Percentiles rank a stretch among this genome's conserved stretches.
Evolutionary conservation across 2,329 filamentous ascomycete species (phyloP).

Genomic region (Aureobasidium sp.): DNA sequence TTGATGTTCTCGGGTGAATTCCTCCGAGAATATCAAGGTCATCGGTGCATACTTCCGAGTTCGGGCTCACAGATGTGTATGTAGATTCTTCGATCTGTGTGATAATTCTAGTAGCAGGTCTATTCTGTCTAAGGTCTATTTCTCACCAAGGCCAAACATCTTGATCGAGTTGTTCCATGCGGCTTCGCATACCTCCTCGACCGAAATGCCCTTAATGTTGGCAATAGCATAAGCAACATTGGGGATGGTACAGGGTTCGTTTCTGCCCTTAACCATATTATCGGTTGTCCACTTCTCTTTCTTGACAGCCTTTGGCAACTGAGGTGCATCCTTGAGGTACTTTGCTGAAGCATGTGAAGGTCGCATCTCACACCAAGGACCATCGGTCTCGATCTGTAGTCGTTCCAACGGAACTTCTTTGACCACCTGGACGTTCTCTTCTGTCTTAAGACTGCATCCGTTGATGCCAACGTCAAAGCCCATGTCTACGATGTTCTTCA

Average conservation of each 20-base stretch:
- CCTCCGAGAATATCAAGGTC: not conserved
- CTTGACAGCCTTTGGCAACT: slow-evolving; percentile 76
- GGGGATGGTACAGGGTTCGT: slow-evolving; percentile 82
- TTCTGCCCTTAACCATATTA: slow-evolving; percentile 85
- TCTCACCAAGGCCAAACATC: slow-evolving; percentile 65
- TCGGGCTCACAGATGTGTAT: not conserved
- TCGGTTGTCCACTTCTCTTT: slow-evolving; percentile 92
- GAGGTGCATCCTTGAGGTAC: slow-evolving; percentile 59
- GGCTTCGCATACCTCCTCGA: slow-evolving; percentile 78
- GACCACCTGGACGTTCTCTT: slow-evolving; percentile 81
- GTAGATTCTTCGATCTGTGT: not conserved
- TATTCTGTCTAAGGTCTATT: not conserved
- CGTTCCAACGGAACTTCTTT: slow-evolving; percentile 66
- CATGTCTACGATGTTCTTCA: slow-evolving; percentile 67
- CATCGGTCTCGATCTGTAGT: slow-evolving; percentile 93
- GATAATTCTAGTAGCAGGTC: not conserved
- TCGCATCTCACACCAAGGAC: slow-evolving; percentile 93
- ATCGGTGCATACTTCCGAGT: not conserved
- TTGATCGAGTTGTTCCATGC: slow-evolving; percentile 73
- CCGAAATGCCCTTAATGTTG: slow-evolving; percentile 66
- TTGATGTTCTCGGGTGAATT: not conserved
- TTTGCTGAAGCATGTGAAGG: slow-evolving; percentile 79
- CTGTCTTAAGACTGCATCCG: slow-evolving; percentile 92
- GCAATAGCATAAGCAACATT: slow-evolving; percentile 85
- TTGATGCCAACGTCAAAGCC: slow-evolving; percentile 93